Base-by-base conservation (phyloP, 176 grass and related monocot species). In the Phragmites australis region DNA sequence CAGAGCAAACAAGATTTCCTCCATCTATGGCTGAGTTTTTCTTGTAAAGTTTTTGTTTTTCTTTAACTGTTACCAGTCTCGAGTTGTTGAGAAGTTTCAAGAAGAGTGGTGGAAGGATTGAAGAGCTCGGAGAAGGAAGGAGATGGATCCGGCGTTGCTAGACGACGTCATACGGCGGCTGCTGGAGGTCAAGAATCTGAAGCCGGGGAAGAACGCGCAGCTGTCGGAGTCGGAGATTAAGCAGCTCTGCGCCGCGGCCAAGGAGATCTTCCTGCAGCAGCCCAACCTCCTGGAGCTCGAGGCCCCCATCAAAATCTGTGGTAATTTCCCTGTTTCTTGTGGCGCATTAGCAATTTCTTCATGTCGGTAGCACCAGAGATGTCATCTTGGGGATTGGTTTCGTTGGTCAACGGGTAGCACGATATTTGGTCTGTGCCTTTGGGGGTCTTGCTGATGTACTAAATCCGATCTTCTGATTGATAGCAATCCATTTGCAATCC, bases 221-320 rank as follows among this genome's bases (percentile, higher is more conserved):
- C 89, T 94, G 9, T 74, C 68, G 26, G 92, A 94, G 68, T 77
- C 83, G 37, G 92, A 94, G 86, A 91, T 91, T 71, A 91, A 91
- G 72, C 89, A 89, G 72, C 92, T 94, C 61, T 94, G 92, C 60
- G 47, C 78, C 70, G 78, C 71, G 46, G 85, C 92, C 58, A 94
- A 82, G 84, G 87, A 87, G 53, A 87, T 91, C 86, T 94, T 94
- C 84, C 44, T 94, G 55, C 43, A 64, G 32, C 92, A 94, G 84
- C 89, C 92, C 67, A 94, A 91, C 66, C 89, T 94, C 31, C 83
- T 94, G 49, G 92, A 94, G 59, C 83, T 94, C 53, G 86, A 94
- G 60, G 92, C 86, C 13, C 92, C 92, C 34, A 91, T 94, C 77
- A 94, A 94, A 83, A 94, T 94, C 59, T 94, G 92, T 22, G 92